These are phyloP conservation scores for Colletotrichum sp. DNA, from an alignment of 2,329 filamentous ascomycete genomes.

Conservation along the genomic window DNA sequence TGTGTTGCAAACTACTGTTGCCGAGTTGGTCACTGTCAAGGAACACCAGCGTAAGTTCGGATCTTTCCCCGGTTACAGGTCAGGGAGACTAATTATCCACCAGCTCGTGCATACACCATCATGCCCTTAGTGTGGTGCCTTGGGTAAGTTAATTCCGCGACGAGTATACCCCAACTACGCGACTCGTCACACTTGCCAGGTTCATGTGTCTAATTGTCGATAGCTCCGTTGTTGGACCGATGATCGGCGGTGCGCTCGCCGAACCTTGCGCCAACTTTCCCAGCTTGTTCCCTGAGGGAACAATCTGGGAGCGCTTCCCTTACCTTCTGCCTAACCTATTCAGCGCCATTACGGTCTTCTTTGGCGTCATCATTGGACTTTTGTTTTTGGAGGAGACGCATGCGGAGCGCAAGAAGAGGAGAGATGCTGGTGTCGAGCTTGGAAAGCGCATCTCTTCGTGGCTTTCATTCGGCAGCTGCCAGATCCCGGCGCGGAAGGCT, in stretches of 20 bases:
- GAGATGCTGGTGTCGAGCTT: conserved; percentile 77
- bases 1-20: conserved; percentile 92
- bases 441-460: conserved; percentile 71
- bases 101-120: conserved; percentile 91
- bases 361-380: conserved; percentile 79
- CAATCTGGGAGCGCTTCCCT: conserved; percentile 84
- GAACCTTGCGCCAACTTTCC: conserved; percentile 87
- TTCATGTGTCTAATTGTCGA: conserved; percentile 31
- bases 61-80: not conserved
- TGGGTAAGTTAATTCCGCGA: conserved; percentile 60
- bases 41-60: conserved; percentile 80
- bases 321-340: conserved; percentile 94
- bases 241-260: conserved; percentile 88
- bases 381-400: conserved; percentile 96
- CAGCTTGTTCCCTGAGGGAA: conserved; percentile 70
- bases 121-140: conserved; percentile 99
- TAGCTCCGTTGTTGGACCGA: conserved; percentile 89
- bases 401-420: conserved; percentile 75
- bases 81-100: conserved; percentile 28
- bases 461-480: conserved; percentile 41
- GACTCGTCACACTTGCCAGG: not conserved
- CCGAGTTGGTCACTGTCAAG: conserved; percentile 90
- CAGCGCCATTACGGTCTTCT: conserved; percentile 77
- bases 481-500: conserved; percentile 39
- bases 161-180: not conserved